phyloP scores from a whole-genome alignment of 2,329 filamentous ascomycete genomes.

The Penicillium sp. region DNA sequence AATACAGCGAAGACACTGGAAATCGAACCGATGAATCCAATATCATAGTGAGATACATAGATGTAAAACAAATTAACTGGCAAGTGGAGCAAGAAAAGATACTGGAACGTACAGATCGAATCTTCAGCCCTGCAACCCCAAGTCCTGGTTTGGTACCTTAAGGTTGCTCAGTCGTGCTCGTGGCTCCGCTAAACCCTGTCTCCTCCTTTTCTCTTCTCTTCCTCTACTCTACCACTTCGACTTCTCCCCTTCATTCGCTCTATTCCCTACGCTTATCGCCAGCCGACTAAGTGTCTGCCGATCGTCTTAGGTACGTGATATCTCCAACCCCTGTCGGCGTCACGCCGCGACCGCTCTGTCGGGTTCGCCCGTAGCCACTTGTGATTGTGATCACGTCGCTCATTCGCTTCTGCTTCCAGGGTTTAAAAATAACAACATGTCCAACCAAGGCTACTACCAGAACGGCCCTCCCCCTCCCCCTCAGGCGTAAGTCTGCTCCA shows the following conservation, averaged over 20 bases:
- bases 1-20: background rate
- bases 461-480: conserved; percentile 17
- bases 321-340: background rate
- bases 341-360: background rate
- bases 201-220: conserved; percentile 11
- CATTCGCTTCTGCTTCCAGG: background rate
- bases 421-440: conserved; percentile 29
- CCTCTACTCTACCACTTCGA: background rate
- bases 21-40: background rate
- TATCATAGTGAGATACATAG: no score
- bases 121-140: background rate
- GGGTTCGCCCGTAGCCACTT: background rate
- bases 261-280: conserved; percentile 1
- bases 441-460: conserved; percentile 41
- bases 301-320: conserved; percentile 1
- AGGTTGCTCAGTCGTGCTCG: background rate
- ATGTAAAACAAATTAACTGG: no score
- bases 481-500: conserved; percentile 14
- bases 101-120: background rate
- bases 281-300: background rate
- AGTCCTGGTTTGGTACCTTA: background rate
- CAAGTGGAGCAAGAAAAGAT: background rate
- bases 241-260: conserved; percentile 2
- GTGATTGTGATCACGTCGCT: conserved; percentile 2
- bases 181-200: conserved; percentile 10